Evolutionary conservation across 2,329 filamentous ascomycete genomes (phyloP).

Genomic region (Pleoardoris graminearum): DNA sequence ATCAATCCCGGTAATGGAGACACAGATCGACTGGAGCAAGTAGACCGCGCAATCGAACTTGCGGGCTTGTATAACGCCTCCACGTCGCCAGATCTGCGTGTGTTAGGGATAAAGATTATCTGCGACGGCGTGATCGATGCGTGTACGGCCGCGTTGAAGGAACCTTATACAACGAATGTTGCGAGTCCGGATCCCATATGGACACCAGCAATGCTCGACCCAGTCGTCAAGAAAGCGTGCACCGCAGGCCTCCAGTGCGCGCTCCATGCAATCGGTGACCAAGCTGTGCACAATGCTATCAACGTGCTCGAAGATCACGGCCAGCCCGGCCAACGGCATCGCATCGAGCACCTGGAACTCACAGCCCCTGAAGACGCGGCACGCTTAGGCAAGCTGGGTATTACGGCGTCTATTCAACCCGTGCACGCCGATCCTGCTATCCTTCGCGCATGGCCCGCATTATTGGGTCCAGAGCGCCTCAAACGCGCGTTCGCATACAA

Average conservation of each 20-base stretch:
- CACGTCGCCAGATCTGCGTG: constrained; percentile 52
- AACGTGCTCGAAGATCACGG: constrained; percentile 55
- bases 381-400: constrained; percentile 61
- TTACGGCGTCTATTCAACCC: constrained; percentile 89
- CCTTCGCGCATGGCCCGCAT: constrained; percentile 62
- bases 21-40: constrained; percentile 53
- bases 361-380: constrained; percentile 58
- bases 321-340: constrained; percentile 56
- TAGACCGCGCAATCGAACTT: constrained; percentile 57
- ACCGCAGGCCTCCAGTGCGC: constrained; percentile 62
- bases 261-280: constrained; percentile 68
- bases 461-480: constrained; percentile 60
- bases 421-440: constrained; percentile 82
- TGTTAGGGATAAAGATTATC: constrained; percentile 67
- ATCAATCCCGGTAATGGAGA: constrained; percentile 53
- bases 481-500: constrained; percentile 65
- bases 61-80: constrained; percentile 49
- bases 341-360: constrained; percentile 69
- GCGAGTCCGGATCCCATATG: constrained; percentile 58
- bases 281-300: constrained; percentile 61
- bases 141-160: constrained; percentile 63
- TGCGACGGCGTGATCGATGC: constrained; percentile 68
- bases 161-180: constrained; percentile 60
- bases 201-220: constrained; percentile 56
- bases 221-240: constrained; percentile 59